phyloP scores from a whole-genome alignment of 805 yeast species.

The Candida schatavii region DNA sequence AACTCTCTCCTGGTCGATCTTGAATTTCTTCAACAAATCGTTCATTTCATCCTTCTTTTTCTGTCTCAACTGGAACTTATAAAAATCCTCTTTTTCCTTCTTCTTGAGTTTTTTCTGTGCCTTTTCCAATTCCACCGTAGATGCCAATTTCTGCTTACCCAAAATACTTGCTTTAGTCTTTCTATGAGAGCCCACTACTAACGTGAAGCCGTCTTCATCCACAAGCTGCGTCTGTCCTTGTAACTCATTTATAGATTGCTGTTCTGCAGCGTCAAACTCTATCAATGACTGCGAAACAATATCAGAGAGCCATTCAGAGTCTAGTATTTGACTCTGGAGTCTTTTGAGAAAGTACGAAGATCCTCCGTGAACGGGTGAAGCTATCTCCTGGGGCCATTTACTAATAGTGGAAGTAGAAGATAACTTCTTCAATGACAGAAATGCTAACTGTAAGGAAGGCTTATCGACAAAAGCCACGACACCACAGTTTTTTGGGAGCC shows the following conservation, averaged over 20 bases:
- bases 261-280: conserved; percentile 70
- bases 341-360: conserved; percentile 43
- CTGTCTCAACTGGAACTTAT: conserved; percentile 94
- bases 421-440: conserved; percentile 57
- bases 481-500: conserved; percentile 72
- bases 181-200: conserved; percentile 84
- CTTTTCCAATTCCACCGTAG: conserved; percentile 33
- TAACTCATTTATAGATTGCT: conserved; percentile 53
- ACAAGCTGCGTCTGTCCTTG: conserved; percentile 58
- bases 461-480: conserved; percentile 73
- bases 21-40: conserved; percentile 77
- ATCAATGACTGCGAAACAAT: conserved; percentile 60
- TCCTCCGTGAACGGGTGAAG: conserved; percentile 20
- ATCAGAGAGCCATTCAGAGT: conserved; percentile 49
- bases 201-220: conserved; percentile 92
- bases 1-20: conserved; percentile 86
- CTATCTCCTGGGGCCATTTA: conserved; percentile 36
- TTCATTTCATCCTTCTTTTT: conserved; percentile 90
- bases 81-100: conserved; percentile 86
- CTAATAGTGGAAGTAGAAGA: conserved; percentile 20
- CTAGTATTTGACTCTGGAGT: conserved; percentile 35
- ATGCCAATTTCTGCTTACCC: conserved; percentile 49
- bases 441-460: conserved; percentile 61
- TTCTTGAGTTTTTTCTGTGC: conserved; percentile 55
- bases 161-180: conserved; percentile 72